Percentiles rank a stretch among this genome's conserved stretches.
These are phyloP conservation scores for Gardenia jasminoides DNA, from an alignment of 257 asterid genomes.

Conservation along the genomic window DNA sequence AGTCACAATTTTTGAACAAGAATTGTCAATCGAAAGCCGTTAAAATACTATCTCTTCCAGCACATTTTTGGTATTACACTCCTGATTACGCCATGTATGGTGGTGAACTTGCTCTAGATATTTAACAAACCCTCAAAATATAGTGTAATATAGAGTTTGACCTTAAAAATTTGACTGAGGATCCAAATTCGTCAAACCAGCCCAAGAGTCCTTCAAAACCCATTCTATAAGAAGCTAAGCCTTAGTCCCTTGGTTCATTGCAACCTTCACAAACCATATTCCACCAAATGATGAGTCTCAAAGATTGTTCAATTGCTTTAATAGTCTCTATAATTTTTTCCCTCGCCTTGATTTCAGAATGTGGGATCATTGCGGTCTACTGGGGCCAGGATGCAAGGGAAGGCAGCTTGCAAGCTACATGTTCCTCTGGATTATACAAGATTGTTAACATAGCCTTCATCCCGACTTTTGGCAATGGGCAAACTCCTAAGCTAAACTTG, in stretches of 20 bases:
- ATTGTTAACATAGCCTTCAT: constrained; percentile 16
- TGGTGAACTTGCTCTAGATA: no score
- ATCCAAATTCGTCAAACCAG: no score
- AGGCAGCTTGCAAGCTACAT: background rate
- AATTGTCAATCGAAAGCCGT: no score
- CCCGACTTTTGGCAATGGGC: constrained; percentile 12
- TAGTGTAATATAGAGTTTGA: no score
- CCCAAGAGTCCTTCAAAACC: no score
- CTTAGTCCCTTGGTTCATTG: background rate
- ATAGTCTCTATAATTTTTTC: background rate
- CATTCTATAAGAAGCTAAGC: no score
- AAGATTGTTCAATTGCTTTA: background rate
- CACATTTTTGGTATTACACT: no score
- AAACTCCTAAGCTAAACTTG: constrained; percentile 15
- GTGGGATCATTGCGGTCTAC: constrained; percentile 6
- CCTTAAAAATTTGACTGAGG: no score
- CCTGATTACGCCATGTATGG: no score
- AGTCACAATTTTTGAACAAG: no score
- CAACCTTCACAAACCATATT: background rate
- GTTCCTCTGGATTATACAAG: background rate
- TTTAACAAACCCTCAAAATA: no score
- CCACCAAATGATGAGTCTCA: background rate
- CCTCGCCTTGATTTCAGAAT: constrained; percentile 1
- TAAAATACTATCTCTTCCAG: no score
- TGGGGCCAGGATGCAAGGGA: constrained; percentile 17